Evolutionary conservation across 257 asterid genomes (phyloP), one percentile per base, ranked within the genome.

Genomic region (Primulina huaijiensis): DNA sequence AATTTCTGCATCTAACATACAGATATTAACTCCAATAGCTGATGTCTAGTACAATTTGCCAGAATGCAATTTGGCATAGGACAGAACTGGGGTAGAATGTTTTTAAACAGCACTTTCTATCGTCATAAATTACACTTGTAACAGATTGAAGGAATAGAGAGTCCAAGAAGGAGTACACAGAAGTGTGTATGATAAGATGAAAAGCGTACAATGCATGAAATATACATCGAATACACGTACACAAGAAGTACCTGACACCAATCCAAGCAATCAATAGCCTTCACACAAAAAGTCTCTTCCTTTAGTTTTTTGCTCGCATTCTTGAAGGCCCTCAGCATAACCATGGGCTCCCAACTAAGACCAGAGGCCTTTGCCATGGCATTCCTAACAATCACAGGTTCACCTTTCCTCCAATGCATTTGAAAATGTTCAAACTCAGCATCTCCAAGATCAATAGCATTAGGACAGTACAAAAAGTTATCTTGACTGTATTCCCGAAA

Each of bases 341-440:
- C 97, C 83, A 77, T 82, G 21, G 97, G 97, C 79, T 88, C 97
- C 97, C 97, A 90, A 78, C 97, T 90, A 74, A 90, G 95, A 72
- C 93, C 97, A 31, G 90, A 80, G 53, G 86, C 86, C 79, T 38
- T 73, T 27, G 75, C 80, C 60, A 82, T 73, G 3, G 80, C 77
- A 65, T 88, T 81, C 75, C 85, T 80, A 68, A 90, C 91, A 71
- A 90, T 70, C 50, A 90, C 89, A n/a, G 97, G 97, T 75, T 90
- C 97, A 17, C 97, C 95, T 70, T 66, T 84, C 74, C 84, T 82
- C 97, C 97, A 90, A 68, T 90, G 97, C 90, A 78, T 80, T 72
- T 89, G 96, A 70, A 92, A 87, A 83, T 92, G 95, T 55, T 70
- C 79, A 58, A 76, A 82, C 46, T 72, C 94, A 20, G 69, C 34